Percentiles rank a stretch among this genome's conserved stretches.
Evolutionary conservation across 2,329 filamentous ascomycete species (phyloP).

Genomic region (Didymella lethalis): DNA sequence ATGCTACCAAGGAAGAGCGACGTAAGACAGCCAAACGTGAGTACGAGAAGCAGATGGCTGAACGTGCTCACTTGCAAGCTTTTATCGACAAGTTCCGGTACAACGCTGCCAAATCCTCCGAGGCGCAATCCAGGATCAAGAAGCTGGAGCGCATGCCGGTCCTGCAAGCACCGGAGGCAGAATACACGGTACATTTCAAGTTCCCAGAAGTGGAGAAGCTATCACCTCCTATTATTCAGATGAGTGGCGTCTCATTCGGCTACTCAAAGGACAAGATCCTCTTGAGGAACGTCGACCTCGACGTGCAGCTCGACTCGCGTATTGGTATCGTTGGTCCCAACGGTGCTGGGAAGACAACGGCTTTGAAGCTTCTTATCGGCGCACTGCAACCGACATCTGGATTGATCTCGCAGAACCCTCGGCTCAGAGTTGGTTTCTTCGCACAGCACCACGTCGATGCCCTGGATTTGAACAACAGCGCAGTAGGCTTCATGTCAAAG

Average conservation of each 20-base stretch:
- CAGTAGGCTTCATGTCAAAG: conserved; percentile 96
- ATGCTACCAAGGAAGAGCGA: conserved; percentile 95
- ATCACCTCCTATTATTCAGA: conserved; percentile 96
- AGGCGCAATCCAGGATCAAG: conserved; percentile 98
- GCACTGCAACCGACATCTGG: conserved; percentile 79
- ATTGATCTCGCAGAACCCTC: conserved; percentile 85
- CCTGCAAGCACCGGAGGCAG: conserved; percentile 85
- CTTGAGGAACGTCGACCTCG: conserved; percentile 86
- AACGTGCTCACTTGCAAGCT: conserved; percentile 88
- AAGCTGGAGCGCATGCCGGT: conserved; percentile 97
- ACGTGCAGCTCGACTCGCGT: conserved; percentile 96
- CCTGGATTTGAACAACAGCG: conserved; percentile 84
- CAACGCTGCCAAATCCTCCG: conserved; percentile 97
- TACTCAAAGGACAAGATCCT: conserved; percentile 82
- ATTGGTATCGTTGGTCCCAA: conserved; percentile 99
- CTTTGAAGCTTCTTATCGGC: conserved; percentile 96
- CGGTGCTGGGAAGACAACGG: conserved; percentile 97
- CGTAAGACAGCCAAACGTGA: conserved; percentile 96
- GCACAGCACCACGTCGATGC: conserved; percentile 98
- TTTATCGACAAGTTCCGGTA: conserved; percentile 99
- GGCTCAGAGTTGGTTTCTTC: conserved; percentile 93
- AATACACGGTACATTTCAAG: conserved; percentile 95
- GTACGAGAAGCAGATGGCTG: conserved; percentile 97
- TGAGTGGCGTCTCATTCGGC: conserved; percentile 90
- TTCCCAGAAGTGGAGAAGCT: conserved; percentile 98